A percentile compares a stretch with the other conserved stretches of the same genome.
These are phyloP conservation scores for Microstegium vimineum DNA, from an alignment of 176 grass and related monocot species.

Conservation along the genomic window DNA sequence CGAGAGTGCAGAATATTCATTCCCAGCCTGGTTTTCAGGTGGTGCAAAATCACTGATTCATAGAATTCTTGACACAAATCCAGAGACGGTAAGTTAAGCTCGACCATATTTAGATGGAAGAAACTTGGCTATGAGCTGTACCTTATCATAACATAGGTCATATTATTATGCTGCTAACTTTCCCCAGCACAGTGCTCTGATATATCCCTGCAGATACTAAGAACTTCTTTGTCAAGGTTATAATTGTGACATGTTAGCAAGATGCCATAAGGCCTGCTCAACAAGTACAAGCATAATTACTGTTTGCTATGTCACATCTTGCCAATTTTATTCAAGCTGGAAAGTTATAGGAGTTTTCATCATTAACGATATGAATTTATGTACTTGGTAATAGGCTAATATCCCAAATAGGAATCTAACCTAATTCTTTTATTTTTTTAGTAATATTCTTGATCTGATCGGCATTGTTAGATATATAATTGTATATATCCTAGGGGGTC, in stretches of 20 bases:
- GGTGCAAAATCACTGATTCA: conserved; percentile 74
- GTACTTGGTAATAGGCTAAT: neutral
- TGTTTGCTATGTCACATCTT: neutral
- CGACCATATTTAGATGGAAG: conserved; percentile 10
- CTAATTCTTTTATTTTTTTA: neutral
- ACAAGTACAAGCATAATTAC: neutral
- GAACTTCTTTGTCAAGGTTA: neutral
- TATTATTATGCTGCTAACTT: neutral
- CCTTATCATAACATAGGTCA: conserved; percentile 1
- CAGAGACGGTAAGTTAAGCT: conserved; percentile 79
- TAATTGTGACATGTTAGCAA: neutral
- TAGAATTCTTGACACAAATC: conserved; percentile 87
- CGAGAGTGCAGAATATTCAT: conserved; percentile 79
- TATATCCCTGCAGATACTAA: neutral
- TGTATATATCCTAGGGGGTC: too few relatives aligned
- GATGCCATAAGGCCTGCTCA: neutral
- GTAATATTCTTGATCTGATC: neutral
- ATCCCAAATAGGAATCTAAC: neutral
- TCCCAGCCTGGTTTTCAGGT: conserved; percentile 72
- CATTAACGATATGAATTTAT: neutral
- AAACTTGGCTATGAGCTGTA: neutral
- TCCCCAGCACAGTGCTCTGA: neutral
- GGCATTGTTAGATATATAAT: too few relatives aligned
- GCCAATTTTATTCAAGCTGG: neutral
- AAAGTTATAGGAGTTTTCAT: neutral